A percentile compares a stretch with the other conserved stretches of the same genome.
These are phyloP conservation scores for Fusarium chlamydosporum DNA, from an alignment of 2,329 filamentous ascomycete genomes.

Conservation along the genomic window DNA sequence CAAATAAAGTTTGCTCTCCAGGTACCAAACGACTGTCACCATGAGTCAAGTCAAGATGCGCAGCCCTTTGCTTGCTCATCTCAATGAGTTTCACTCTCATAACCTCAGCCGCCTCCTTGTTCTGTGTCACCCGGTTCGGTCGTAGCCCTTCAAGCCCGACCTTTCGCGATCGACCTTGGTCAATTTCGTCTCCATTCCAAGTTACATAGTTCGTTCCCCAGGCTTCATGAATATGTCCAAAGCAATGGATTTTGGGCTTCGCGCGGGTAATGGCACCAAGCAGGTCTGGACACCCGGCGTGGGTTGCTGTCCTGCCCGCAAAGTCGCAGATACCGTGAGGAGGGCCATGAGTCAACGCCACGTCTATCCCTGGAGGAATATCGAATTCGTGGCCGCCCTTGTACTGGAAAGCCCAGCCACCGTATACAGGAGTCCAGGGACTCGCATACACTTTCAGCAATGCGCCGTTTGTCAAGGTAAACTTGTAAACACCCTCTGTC, in stretches of 20 bases:
- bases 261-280: slow-evolving; percentile 61
- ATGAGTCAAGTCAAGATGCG: slow-evolving; percentile 57
- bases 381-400: slow-evolving; percentile 56
- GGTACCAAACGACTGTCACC: slow-evolving; percentile 52
- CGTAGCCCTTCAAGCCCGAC: slow-evolving; percentile 55
- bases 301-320: slow-evolving; percentile 41
- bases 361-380: slow-evolving; percentile 57
- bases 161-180: slow-evolving; percentile 57
- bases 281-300: slow-evolving; percentile 61
- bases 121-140: slow-evolving; percentile 41
- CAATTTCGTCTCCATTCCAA: slow-evolving; percentile 63
- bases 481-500: slow-evolving; percentile 62
- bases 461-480: slow-evolving; percentile 65
- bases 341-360: slow-evolving; percentile 70
- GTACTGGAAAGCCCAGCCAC: slow-evolving; percentile 67
- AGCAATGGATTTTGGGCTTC: slow-evolving; percentile 66
- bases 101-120: slow-evolving; percentile 14
- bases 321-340: slow-evolving; percentile 66
- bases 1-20: slow-evolving; percentile 68
- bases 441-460: slow-evolving; percentile 66
- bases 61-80: slow-evolving; percentile 51
- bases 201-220: slow-evolving; percentile 69
- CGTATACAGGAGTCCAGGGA: slow-evolving; percentile 64
- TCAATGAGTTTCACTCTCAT: slow-evolving; percentile 38
- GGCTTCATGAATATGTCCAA: slow-evolving; percentile 71